Evolutionary conservation across 805 yeast species (phyloP).

Genomic region (Kodamaea hsintzibuensis): DNA sequence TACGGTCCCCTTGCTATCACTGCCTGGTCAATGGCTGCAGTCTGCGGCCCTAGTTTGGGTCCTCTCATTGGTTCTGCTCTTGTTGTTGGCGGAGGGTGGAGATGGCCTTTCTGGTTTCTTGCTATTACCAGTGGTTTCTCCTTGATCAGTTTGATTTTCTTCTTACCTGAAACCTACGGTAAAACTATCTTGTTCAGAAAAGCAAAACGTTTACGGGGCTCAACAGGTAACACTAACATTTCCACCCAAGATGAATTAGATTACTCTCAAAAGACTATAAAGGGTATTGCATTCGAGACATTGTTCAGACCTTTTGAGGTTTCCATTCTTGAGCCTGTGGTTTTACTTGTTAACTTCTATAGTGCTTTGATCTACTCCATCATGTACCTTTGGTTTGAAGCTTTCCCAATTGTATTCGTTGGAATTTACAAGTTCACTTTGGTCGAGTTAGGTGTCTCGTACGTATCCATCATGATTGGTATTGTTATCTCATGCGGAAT

Average conservation of each 20-base stretch:
- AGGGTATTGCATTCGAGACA: constrained; percentile 28
- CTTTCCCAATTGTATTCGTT: constrained; percentile 55
- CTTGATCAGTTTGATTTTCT: constrained; percentile 32
- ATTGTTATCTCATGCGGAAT: constrained; percentile 19
- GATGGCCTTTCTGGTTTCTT: constrained; percentile 57
- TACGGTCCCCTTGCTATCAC: constrained; percentile 49
- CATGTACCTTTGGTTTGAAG: constrained; percentile 59
- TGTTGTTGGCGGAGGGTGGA: constrained; percentile 44
- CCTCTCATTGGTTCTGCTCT: constrained; percentile 51
- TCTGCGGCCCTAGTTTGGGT: constrained; percentile 56
- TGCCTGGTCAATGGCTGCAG: constrained; percentile 54
- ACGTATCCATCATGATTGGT: constrained; percentile 49
- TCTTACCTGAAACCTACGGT: constrained; percentile 51
- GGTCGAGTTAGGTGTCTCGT: constrained; percentile 50
- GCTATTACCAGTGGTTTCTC: constrained; percentile 41
- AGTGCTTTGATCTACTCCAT: constrained; percentile 54
- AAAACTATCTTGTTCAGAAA: constrained; percentile 48
- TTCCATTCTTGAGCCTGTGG: constrained; percentile 54
- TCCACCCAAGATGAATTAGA: constrained; percentile 41
- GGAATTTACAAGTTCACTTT: constrained; percentile 47
- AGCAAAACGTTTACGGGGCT: constrained; percentile 47
- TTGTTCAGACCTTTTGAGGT: constrained; percentile 53
- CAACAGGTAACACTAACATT: constrained; percentile 51
- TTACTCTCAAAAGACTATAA: constrained; percentile 20
- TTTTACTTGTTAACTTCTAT: constrained; percentile 53